These are phyloP conservation scores for Telopea speciosissima DNA, from an alignment of 177 flowering plant genomes.

Conservation along the genomic window DNA sequence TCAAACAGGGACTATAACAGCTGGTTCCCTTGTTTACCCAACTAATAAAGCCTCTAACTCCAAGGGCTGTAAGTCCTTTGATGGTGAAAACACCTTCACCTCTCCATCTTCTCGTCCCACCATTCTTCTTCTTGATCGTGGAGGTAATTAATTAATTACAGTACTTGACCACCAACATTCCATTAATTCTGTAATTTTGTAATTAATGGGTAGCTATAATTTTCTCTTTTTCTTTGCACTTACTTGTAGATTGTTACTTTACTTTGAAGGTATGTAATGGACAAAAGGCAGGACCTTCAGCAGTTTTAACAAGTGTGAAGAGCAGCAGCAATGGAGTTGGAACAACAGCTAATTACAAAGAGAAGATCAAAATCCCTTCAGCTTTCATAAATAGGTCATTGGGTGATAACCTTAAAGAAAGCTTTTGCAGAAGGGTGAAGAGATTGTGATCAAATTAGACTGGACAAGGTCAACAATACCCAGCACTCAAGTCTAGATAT, in stretches of 20 bases:
- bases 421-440: no score
- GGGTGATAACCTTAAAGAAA: no score
- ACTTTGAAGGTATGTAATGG: constrained; percentile 84
- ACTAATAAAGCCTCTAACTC: constrained; percentile 22
- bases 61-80: constrained; percentile 46
- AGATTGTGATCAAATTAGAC: no score
- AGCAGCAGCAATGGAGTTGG: constrained; percentile 39
- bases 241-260: constrained; percentile 74
- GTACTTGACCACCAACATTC: no score
- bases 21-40: constrained; percentile 60
- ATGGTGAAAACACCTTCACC: constrained; percentile 48
- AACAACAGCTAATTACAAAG: constrained; percentile 28
- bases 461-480: constrained; percentile 80
- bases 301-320: constrained; percentile 84
- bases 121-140: constrained; percentile 80
- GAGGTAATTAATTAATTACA: no score
- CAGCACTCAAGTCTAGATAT: constrained; percentile 48
- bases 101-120: constrained; percentile 42
- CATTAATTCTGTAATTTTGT: no score
- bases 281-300: constrained; percentile 83
- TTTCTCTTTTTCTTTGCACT: not conserved
- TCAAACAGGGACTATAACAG: constrained; percentile 69
- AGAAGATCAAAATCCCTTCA: constrained; percentile 71
- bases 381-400: constrained; percentile 57
- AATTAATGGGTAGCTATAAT: no score